phyloP scores from a whole-genome alignment of 2,329 filamentous ascomycete genomes.

The Hypoxylon sp. region DNA sequence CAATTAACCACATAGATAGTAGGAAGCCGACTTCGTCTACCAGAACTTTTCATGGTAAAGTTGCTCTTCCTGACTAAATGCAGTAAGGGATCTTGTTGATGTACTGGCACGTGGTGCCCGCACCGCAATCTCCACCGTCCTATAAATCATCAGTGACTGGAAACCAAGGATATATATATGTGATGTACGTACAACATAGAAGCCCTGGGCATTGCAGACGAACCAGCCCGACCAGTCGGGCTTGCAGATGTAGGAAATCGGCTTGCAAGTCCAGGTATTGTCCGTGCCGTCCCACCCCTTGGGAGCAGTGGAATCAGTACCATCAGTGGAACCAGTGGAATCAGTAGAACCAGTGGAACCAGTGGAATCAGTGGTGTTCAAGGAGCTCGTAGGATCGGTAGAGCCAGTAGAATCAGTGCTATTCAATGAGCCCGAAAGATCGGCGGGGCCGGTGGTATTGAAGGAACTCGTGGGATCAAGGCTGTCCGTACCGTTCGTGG shows the following conservation, averaged over 20 bases:
- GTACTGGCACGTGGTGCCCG: constrained; percentile 47
- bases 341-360: no score
- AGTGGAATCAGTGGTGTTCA: no score
- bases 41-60: not conserved
- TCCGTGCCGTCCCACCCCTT: not conserved
- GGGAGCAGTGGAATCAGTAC: no score
- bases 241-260: constrained; percentile 52
- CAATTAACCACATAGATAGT: not conserved
- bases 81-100: constrained; percentile 54
- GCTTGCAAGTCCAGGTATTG: constrained; percentile 42
- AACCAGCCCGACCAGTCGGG: constrained; percentile 50
- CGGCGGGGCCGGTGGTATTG: no score
- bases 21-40: not conserved
- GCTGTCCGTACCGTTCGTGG: not conserved
- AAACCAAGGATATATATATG: not conserved
- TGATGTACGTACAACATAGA: constrained; percentile 46
- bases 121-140: constrained; percentile 50
- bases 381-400: no score
- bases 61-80: constrained; percentile 35
- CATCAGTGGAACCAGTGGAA: no score
- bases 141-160: constrained; percentile 26
- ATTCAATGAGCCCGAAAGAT: no score
- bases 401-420: no score
- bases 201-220: constrained; percentile 52
- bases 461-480: no score